phyloP scores from a whole-genome alignment of 306 rosid genomes.

The Cicer cuneatum region DNA sequence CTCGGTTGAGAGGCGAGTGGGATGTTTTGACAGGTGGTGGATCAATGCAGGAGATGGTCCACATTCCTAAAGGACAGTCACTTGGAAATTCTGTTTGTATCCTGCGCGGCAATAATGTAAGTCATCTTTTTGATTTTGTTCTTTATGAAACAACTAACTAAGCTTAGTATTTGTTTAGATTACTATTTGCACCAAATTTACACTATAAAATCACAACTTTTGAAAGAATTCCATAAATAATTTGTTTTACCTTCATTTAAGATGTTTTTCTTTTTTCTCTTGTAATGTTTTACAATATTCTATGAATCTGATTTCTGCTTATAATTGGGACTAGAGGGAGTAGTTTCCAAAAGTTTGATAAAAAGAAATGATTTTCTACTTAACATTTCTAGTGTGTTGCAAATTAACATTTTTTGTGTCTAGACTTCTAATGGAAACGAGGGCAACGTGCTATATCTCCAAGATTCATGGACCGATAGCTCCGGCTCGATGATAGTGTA shows the following conservation, averaged over 20 bases:
- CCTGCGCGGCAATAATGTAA: slow-evolving; percentile 61
- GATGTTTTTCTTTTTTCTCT: too few relatives aligned
- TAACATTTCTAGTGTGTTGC: too few relatives aligned
- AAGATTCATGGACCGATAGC: slow-evolving; percentile 77
- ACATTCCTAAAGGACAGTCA: slow-evolving; percentile 61
- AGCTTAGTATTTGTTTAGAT: neutral
- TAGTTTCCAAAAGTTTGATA: too few relatives aligned
- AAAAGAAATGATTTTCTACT: too few relatives aligned
- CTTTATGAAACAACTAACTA: neutral
- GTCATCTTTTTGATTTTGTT: slow-evolving; percentile 7
- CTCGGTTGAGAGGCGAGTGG: slow-evolving; percentile 67
- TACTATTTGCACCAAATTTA: neutral
- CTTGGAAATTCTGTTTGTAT: slow-evolving; percentile 73
- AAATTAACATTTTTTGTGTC: neutral
- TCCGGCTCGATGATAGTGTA: slow-evolving; percentile 74
- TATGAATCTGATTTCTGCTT: too few relatives aligned
- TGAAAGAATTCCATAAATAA: too few relatives aligned
- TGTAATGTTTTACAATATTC: too few relatives aligned
- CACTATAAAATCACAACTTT: too few relatives aligned
- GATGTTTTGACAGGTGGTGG: slow-evolving; percentile 62
- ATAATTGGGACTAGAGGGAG: too few relatives aligned
- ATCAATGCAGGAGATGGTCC: slow-evolving; percentile 66
- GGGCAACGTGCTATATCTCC: slow-evolving; percentile 62
- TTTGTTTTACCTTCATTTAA: too few relatives aligned
- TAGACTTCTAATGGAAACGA: slow-evolving; percentile 56